Evolutionary conservation across 345 rosid genomes (phyloP), one percentile per base, ranked within the genome.

Genomic region (Ricinus communis): DNA sequence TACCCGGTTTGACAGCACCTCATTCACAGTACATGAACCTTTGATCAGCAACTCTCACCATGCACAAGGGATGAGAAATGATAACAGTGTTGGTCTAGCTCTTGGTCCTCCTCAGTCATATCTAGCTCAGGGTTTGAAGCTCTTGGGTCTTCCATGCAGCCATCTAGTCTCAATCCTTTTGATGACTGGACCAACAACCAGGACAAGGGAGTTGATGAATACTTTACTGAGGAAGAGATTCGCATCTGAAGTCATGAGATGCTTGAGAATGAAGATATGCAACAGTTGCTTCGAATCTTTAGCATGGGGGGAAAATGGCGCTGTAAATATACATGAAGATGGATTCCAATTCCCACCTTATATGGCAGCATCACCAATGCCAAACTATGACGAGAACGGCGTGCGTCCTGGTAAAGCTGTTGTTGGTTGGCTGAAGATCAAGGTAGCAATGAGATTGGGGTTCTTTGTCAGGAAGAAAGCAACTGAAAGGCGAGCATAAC

Each of bases 401-500:
- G 47, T 89, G 10, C 90, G 95, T 53, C 74, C 97, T 53, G 96
- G 96, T 24, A 91, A 80, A 83, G 93, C 98, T 45, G 98, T 90
- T 57, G 98, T 87, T 12, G 95, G 98, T 0, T 94, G 98, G 98
- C 86, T 94, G 77, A 94, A 94, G 88, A 90, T 94, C 81, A 94
- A 94, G 80, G 98, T 97, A 18, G 97, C 97, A 10, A 94, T 94
- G 98, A 85, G 97, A 70, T 94, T 97, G 98, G 98, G 98, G 0
- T 90, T 94, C 90, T 94, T 90, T 79, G 82, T 94, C 30, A 80
- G 98, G 73, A 94, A 87, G 84, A 94, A 94, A 85, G 98, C 98
- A 18, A 96, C 98, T 11, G 97, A 94, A 87, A 87, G 91, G 77
- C 90, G 97, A 33, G 97, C 98, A 16, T 97, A 87, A 70, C 74